Conservation (phyloP, 2,329 filamentous ascomycete genomes). For the Claviceps arundinis region DNA sequence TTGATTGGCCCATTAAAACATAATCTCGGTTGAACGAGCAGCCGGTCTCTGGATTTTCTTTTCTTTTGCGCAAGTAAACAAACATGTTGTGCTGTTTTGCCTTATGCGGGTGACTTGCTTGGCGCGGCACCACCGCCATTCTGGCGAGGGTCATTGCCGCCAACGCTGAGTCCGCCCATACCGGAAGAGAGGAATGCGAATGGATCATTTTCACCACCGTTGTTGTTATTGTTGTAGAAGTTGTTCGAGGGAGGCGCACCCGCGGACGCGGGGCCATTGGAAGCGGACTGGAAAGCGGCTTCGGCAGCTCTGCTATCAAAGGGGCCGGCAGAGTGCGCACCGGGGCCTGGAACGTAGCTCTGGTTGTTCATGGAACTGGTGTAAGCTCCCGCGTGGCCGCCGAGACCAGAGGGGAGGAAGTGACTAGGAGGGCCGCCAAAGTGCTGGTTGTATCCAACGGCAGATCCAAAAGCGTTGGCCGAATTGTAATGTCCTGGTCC, state of each 20-base stretch:
- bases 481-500: conserved; percentile 65
- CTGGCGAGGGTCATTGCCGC: conserved; percentile 49
- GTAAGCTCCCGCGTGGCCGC: conserved; percentile 55
- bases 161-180: conserved; percentile 60
- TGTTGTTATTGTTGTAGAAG: conserved; percentile 42
- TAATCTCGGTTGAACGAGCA: conserved; percentile 14
- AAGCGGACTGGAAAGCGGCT: conserved; percentile 82
- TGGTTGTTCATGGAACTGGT: conserved; percentile 70
- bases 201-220: conserved; percentile 56
- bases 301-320: conserved; percentile 92
- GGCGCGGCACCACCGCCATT: conserved; percentile 44
- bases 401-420: conserved; percentile 79
- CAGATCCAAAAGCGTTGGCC: conserved; percentile 53
- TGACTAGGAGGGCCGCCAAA: conserved; percentile 80
- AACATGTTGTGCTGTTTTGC: not conserved
- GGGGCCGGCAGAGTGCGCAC: conserved; percentile 68
- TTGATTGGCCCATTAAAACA: conserved; percentile 15
- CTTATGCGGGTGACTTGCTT: conserved; percentile 47
- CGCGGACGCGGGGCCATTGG: conserved; percentile 65
- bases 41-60: conserved; percentile 3
- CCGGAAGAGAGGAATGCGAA: conserved; percentile 69
- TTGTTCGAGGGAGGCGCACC: conserved; percentile 55
- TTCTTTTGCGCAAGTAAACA: not conserved
- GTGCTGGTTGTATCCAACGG: conserved; percentile 58
- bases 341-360: conserved; percentile 56